These are phyloP conservation scores for Penicillium salamii DNA, from an alignment of 495 filamentous ascomycete species.

Conservation along the genomic window DNA sequence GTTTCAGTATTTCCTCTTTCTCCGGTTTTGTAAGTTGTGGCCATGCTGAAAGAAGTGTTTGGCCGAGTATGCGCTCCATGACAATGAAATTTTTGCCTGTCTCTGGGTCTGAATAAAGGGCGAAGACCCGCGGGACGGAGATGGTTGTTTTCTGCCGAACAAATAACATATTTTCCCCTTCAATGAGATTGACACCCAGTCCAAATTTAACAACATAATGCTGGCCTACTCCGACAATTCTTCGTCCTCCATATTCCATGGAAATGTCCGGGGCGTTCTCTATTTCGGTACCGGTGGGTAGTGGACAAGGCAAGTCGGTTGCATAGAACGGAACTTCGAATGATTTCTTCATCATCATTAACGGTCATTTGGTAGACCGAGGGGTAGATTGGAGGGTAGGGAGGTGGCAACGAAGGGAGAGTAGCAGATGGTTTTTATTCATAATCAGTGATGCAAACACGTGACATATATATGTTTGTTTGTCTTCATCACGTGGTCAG, in stretches of 20 bases:
- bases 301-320: slow-evolving; percentile 19
- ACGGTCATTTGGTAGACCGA: no score
- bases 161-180: slow-evolving; percentile 42
- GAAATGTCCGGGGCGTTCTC: slow-evolving; percentile 22
- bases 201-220: slow-evolving; percentile 43
- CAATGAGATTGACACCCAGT: slow-evolving; percentile 21
- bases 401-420: no score
- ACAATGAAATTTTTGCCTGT: slow-evolving; percentile 33
- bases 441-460: no score
- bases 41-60: slow-evolving; percentile 32
- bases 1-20: slow-evolving; percentile 27
- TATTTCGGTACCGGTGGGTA: slow-evolving; percentile 26
- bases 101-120: slow-evolving; percentile 25
- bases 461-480: no score
- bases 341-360: slow-evolving; percentile 4
- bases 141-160: slow-evolving; percentile 28
- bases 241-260: slow-evolving; percentile 18
- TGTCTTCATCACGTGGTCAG: no score
- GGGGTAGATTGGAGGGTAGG: no score
- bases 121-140: slow-evolving; percentile 34
- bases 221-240: slow-evolving; percentile 24
- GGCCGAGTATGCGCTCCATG: slow-evolving; percentile 35
- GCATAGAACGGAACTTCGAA: slow-evolving; percentile 14
- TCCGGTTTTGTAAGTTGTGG: slow-evolving; percentile 19
- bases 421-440: no score